Conservation (phyloP, 2,329 filamentous ascomycete genomes). For the Tolypocladium paradoxum region DNA sequence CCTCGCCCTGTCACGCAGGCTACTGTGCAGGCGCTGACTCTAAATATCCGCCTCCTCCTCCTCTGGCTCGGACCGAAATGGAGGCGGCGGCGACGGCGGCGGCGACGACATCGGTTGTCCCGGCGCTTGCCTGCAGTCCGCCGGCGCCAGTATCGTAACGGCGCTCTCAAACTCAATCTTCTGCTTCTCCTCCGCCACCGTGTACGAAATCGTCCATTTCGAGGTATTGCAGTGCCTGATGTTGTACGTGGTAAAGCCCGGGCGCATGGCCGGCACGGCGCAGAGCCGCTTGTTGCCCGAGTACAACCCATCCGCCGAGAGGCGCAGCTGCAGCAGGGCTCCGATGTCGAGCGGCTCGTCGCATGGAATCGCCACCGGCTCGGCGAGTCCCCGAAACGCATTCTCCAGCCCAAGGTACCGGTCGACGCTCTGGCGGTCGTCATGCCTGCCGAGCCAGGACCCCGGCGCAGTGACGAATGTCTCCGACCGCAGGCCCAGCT, state of each 20-base stretch:
- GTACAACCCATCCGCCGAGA: background rate
- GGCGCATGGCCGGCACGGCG: slow-evolving; percentile 1
- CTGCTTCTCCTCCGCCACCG: background rate
- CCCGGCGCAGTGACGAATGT: slow-evolving; percentile 8
- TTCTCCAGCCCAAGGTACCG: slow-evolving; percentile 1
- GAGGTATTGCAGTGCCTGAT: slow-evolving; percentile 12
- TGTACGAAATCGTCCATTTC: slow-evolving; percentile 7
- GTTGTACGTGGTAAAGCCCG: slow-evolving; percentile 14
- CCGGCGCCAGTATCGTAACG: background rate
- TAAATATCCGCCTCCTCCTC: background rate
- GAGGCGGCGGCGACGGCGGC: background rate
- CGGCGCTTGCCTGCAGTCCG: background rate
- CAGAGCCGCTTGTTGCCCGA: background rate
- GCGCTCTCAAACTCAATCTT: background rate
- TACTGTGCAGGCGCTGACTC: too few relatives aligned
- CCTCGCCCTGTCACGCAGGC: too few relatives aligned
- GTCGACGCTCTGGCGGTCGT: background rate
- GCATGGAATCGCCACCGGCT: slow-evolving; percentile 3
- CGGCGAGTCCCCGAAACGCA: background rate
- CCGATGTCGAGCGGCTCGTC: slow-evolving; percentile 4
- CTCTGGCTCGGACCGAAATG: background rate
- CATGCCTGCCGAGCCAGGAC: background rate
- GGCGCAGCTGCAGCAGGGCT: background rate
- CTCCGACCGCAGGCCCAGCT: slow-evolving; percentile 6
- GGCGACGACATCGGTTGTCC: background rate